Evolutionary conservation across 345 rosid species (phyloP), one percentile per base, ranked within the genome.

Genomic region (Brassica incana): DNA sequence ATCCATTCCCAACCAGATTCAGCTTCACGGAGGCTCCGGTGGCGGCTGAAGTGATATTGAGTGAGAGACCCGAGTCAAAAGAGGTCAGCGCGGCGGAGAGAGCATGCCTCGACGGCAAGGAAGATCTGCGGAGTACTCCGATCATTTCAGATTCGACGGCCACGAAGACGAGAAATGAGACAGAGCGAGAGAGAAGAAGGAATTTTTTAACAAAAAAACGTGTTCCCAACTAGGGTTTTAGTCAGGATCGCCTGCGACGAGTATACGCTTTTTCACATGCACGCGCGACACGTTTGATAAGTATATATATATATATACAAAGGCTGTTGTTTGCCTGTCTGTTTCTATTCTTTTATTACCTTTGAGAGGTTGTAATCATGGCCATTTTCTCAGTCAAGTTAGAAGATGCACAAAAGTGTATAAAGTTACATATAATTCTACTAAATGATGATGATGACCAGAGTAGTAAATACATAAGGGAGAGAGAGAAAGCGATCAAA

Each of bases 61-160:
- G 73, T 0, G 67, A 43, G 8, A 75, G 43, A 70, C 8, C 6
- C 6, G 73, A 76, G 30, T 71, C 74, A 5, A 76, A 65, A 0
- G 59, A 70, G 15, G 6, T 10, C 1, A 71, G 1, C 7, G 80
- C 73, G 29, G 80, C 10, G 29, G 70, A 58, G 69, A 81, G 29
- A 33, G 36, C 8, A 6, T 6, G 73, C 50, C 73, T 59, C 8
- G 69, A 65, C 68, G 73, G 61, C 2, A 80, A 8, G 0, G 73
- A 65, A 76, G 73, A 65, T 67, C 83, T 61, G 6, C 83, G 80
- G 4, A 76, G 2, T 15, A 58, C 9, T 23, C 76, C 83, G 76
- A 76, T 75, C 83, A 80, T 80, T 80, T 81, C 69, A 14, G 73
- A 75, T 40, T 64, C 25, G 6, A 75, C 67, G 67, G 72, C 16